Conservation (phyloP, 2,329 filamentous ascomycete species). For the Mariannaea sp. region DNA sequence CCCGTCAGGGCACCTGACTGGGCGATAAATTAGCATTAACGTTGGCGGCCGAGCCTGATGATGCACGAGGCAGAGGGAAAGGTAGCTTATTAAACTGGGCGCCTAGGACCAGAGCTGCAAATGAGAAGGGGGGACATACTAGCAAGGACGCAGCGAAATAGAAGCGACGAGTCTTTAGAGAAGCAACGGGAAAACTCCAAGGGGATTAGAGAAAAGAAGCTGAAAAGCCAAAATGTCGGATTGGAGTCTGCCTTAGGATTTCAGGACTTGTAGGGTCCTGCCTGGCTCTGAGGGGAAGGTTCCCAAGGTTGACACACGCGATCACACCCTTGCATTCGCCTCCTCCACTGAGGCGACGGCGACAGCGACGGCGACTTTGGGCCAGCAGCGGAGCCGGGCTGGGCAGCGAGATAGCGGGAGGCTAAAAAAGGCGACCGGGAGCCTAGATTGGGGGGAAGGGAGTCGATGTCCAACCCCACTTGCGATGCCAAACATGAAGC, state of each 20-base stretch:
- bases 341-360: constrained; percentile 15
- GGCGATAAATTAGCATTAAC: constrained; percentile 37
- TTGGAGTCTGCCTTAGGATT: neutral
- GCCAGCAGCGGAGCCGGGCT: too few relatives aligned
- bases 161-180: too few relatives aligned
- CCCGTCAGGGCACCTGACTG: constrained; percentile 21
- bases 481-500: too few relatives aligned
- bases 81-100: constrained; percentile 1
- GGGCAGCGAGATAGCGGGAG: too few relatives aligned
- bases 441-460: too few relatives aligned
- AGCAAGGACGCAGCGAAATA: neutral
- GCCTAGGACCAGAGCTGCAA: constrained; percentile 12
- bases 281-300: constrained; percentile 6
- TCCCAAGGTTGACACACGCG: constrained; percentile 19
- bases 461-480: too few relatives aligned
- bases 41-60: constrained; percentile 26
- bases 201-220: neutral
- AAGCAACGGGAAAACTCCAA: too few relatives aligned
- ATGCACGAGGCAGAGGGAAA: constrained; percentile 34
- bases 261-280: constrained; percentile 9
- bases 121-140: constrained; percentile 7
- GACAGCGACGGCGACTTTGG: too few relatives aligned
- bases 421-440: too few relatives aligned
- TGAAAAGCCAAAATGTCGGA: neutral
- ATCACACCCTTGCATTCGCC: constrained; percentile 20